A percentile compares a stretch with the other conserved stretches of the same genome.
Evolutionary conservation across 208 protist genomes (phyloP).

Genomic region (Trypanosoma brucei): DNA sequence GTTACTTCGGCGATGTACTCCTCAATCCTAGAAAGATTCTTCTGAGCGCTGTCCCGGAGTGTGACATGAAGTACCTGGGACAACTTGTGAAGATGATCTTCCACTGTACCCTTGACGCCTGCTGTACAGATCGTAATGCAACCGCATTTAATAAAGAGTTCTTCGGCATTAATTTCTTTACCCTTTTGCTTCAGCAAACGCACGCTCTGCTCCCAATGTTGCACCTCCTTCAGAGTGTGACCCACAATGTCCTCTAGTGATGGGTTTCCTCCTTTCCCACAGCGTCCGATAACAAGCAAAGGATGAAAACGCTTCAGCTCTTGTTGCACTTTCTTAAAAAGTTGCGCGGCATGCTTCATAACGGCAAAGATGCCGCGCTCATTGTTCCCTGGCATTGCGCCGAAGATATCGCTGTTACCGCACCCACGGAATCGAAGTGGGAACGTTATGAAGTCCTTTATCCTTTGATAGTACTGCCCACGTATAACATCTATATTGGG

Average conservation of each 20-base stretch:
- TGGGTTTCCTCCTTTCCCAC: constrained; percentile 63
- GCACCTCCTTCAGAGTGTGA: constrained; percentile 84
- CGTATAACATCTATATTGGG: constrained; percentile 91
- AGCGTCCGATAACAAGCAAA: constrained; percentile 88
- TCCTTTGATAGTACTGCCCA: constrained; percentile 91
- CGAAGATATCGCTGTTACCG: constrained; percentile 79
- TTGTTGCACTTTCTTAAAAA: constrained; percentile 87
- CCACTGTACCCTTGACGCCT: constrained; percentile 90
- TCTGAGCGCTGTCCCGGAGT: constrained; percentile 78
- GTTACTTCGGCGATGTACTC: constrained; percentile 74
- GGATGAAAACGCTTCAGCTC: constrained; percentile 87
- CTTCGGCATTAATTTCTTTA: constrained; percentile 92
- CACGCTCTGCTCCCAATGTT: constrained; percentile 94
- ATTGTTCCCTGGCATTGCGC: constrained; percentile 87
- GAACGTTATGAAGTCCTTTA: constrained; percentile 94
- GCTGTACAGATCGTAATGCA: constrained; percentile 93
- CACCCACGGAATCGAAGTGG: constrained; percentile 91
- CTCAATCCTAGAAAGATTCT: constrained; percentile 80
- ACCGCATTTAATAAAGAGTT: constrained; percentile 91
- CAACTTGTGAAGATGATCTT: constrained; percentile 91
- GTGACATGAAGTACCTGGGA: constrained; percentile 83
- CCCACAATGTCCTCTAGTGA: constrained; percentile 88
- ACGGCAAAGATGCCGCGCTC: constrained; percentile 85
- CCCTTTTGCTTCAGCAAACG: constrained; percentile 93
- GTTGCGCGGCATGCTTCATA: constrained; percentile 86